Evolutionary conservation across 1,284 basidiomycete genomes (phyloP), one percentile per base, ranked within the genome.

Genomic region (Uromyces viciae-fabae): DNA sequence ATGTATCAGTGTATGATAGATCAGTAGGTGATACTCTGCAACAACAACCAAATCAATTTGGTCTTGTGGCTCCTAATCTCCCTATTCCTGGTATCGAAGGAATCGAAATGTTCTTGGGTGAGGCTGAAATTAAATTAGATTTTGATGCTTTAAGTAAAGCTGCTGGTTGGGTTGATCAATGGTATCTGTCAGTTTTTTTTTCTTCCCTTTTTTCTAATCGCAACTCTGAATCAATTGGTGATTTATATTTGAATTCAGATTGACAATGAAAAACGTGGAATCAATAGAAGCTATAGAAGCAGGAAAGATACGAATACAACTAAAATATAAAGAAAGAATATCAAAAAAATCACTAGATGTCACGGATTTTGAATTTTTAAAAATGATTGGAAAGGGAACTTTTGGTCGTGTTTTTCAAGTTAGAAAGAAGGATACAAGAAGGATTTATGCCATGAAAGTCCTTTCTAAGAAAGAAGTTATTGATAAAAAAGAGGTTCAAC

Each of bases 371-470:
- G 97, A 99, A 85, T 98, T 98, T 88, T 91, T 99, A 85, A 98
- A 98, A 87, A 92, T 99, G 83, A 99, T 99, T 87, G 97, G 97
- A 68, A 92, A 94, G 75, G 97, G 97, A 5, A 99, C 97, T 0
- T 99, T 99, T 86, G 97, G 97, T n/a, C 82, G 85, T 15, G 96
- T 99, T 31, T 99, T 98, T 89, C 97, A 99, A 87, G 96, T 99
- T 54, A 93, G 96, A 82, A 99, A 99, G 88, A 91, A 90, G 86
- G 96, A 99, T 88, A 99, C 97, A 62, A 93, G 94, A 86, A 93
- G 97, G 74, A 99, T 99, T 88, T 99, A 98, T 88, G 97, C 97
- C 77, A 99, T 99, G 96, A 99, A 99, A 86, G 94, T 99, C 71
- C 90, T 99, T 46, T 95, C 93, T 52, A 99, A 99, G 88, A 95